A percentile compares a stretch with the other conserved stretches of the same genome.
phyloP scores from a whole-genome alignment of 2,329 filamentous ascomycete genomes.

The Colletotrichum liaoningense region DNA sequence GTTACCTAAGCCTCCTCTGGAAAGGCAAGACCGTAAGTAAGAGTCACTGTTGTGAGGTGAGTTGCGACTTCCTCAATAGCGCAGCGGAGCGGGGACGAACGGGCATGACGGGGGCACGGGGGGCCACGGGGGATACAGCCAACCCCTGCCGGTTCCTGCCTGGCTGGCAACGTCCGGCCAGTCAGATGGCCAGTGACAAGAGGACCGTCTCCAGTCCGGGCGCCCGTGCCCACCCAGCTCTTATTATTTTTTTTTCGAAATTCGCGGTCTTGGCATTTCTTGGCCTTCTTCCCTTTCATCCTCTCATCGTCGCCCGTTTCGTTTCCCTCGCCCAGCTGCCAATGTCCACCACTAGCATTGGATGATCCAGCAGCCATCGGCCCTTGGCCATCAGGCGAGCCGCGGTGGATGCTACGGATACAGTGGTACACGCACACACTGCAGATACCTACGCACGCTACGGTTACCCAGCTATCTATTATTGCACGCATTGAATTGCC shows the following conservation, averaged over 20 bases:
- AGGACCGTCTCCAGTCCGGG: constrained; percentile 2
- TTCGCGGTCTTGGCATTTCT: constrained; percentile 33
- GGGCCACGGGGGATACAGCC: not conserved
- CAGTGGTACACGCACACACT: not conserved
- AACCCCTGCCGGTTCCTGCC: not conserved
- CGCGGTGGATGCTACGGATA: not conserved
- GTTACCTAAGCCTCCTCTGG: not conserved
- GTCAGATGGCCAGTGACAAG: not conserved
- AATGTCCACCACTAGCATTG: not conserved
- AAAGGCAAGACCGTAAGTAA: too few relatives aligned
- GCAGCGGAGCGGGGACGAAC: constrained; percentile 3
- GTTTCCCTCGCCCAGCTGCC: constrained; percentile 2
- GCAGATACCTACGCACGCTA: not conserved
- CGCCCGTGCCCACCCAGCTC: constrained; percentile 22
- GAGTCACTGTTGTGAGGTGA: not conserved
- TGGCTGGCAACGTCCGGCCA: constrained; percentile 4
- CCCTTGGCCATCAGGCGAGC: not conserved
- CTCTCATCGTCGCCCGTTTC: constrained; percentile 25
- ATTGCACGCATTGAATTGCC: not conserved
- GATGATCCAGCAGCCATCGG: not conserved
- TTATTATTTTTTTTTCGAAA: constrained; percentile 29
- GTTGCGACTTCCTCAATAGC: not conserved
- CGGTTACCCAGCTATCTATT: not conserved
- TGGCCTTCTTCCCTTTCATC: constrained; percentile 28
- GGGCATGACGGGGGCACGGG: not conserved